Evolutionary conservation across 768 basidiomycete genomes (phyloP).

Genomic region (Hysterangium stoloniferum): DNA sequence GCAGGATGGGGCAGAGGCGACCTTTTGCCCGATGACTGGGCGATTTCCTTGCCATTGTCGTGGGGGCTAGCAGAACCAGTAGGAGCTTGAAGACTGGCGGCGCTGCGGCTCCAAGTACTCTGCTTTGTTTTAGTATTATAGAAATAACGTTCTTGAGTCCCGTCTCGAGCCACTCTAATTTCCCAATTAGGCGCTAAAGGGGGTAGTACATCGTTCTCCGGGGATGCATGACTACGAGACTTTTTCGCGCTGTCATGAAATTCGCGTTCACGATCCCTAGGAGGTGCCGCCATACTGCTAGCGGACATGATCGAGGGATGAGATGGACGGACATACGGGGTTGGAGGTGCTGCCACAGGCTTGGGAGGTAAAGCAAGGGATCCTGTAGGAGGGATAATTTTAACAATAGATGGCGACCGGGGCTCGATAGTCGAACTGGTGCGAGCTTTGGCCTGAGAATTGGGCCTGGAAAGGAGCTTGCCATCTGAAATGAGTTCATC

Average conservation of each 20-base stretch:
- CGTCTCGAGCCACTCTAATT: slow-evolving; percentile 30
- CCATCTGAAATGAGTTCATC: slow-evolving; percentile 1
- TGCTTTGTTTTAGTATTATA: slow-evolving; percentile 50
- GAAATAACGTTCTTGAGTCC: slow-evolving; percentile 40
- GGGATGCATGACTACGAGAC: not conserved
- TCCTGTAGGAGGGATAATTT: slow-evolving; percentile 3
- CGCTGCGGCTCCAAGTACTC: slow-evolving; percentile 52
- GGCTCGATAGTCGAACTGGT: not conserved
- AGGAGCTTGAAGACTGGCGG: slow-evolving; percentile 10
- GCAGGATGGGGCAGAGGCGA: slow-evolving; percentile 20
- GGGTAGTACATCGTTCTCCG: not conserved
- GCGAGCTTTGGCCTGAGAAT: not conserved
- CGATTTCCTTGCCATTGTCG: slow-evolving; percentile 15
- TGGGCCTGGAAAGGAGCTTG: not conserved
- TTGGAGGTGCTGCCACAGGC: slow-evolving; percentile 4
- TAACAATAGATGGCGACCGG: slow-evolving; percentile 4
- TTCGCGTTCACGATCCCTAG: slow-evolving; percentile 7
- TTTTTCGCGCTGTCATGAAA: not conserved
- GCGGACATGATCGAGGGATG: slow-evolving; percentile 12
- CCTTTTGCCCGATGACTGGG: slow-evolving; percentile 20
- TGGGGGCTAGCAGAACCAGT: not conserved
- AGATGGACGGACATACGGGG: slow-evolving; percentile 9
- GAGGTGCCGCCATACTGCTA: slow-evolving; percentile 10
- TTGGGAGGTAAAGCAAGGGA: slow-evolving; percentile 8
- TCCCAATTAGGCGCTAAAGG: slow-evolving; percentile 56